A percentile compares a stretch with the other conserved stretches of the same genome.
Conservation (phyloP, 163 green algal species). For the Coccomyxa subellipsoidea region DNA sequence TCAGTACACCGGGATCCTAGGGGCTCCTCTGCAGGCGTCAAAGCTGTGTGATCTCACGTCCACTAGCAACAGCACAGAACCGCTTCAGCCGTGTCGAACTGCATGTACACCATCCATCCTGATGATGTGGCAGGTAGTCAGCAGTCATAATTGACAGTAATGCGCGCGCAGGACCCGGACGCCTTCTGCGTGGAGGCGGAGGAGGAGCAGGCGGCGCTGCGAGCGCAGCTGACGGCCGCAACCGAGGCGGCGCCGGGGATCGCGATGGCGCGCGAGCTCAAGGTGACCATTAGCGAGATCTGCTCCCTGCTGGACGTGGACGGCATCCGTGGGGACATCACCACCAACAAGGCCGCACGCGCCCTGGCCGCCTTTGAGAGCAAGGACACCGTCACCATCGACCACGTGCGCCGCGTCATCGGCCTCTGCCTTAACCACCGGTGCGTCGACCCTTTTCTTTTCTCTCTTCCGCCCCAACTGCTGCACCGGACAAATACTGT, state of each 20-base stretch:
- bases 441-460: no score
- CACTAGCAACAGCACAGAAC: no score
- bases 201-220: constrained; percentile 70
- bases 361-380: constrained; percentile 84
- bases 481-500: no score
- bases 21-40: no score
- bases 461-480: background rate
- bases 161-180: constrained; percentile 29
- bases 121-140: no score
- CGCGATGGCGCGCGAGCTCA: background rate
- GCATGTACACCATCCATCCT: no score
- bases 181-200: constrained; percentile 19
- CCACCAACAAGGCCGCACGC: constrained; percentile 80
- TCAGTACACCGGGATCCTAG: no score
- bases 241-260: constrained; percentile 40
- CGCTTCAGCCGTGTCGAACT: no score
- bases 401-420: constrained; percentile 82
- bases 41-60: no score
- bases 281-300: constrained; percentile 75
- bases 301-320: constrained; percentile 91
- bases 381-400: constrained; percentile 56
- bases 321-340: constrained; percentile 94
- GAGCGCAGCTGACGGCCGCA: constrained; percentile 63
- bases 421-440: constrained; percentile 82
- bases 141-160: background rate